Base-by-base conservation (phyloP, 192 early-diverging fungal species). In the Coemansia umbellata region DNA sequence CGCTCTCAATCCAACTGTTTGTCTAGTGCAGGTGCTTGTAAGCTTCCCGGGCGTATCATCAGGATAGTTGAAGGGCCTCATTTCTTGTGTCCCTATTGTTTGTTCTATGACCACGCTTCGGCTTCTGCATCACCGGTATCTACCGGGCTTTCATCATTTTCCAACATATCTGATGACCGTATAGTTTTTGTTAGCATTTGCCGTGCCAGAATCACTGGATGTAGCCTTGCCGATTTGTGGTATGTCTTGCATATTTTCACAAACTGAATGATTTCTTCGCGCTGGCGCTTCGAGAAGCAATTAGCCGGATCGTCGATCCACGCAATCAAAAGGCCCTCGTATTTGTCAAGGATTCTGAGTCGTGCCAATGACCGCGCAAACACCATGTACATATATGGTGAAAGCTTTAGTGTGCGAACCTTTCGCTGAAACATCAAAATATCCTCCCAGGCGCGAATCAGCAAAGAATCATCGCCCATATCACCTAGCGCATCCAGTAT, bases 381-480 rank as follows among this genome's bases (percentile, higher is more conserved):
- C 19, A 61, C 45, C 72, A 75, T 75, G 13, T 53, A 64, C 31
- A 75, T 53, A 7, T 60, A 48, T 8, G 72, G 72, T 35, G 66
- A 60, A 19, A 63, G 22, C 8, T 43, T 53, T 31, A 75, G 50
- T 4, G 72, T 57, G 7, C 52, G 48, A 27, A 75, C 58, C 2
- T 39, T 47, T 26, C 8, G 9, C 17, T 43, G 48, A 35, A 64
- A 64, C 3, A 17, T 37, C 13, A 27, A 45, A 8, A 75, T 63
- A 18, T 52, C 53, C 33, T 64, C 58, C 72, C 72, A 75, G 26
- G 64, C 30, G 31, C 37, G 55, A 60, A 68, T 37, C 19, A 64
- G 24, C 44, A 49, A 45, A 48, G 31, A n/a, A 4, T 18, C 48
- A 24, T 63, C 57, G 31, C 65, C 60, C 7, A 63, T 41, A 44